Evolutionary conservation across 345 rosid genomes (phyloP), one percentile per base, ranked within the genome.

Genomic region (Citrus reticulata): DNA sequence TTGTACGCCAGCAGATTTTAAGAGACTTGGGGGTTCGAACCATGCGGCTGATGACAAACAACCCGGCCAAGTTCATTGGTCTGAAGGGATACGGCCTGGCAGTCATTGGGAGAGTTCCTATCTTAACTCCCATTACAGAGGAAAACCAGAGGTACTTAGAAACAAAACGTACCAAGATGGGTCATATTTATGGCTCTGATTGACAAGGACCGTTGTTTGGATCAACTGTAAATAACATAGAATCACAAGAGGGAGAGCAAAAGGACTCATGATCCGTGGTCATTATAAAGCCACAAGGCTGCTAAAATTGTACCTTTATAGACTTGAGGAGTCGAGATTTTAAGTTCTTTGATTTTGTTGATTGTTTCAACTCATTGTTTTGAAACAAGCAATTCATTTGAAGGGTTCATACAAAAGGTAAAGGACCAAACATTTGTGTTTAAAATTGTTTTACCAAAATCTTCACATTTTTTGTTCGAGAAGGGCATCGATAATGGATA

Each of bases 21-120:
- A 76, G 95, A 68, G 98, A 95, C 78, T 72, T 95, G 9, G 95
- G 97, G 63, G 91, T 93, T 46, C 83, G 86, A 77, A 92, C 98
- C 1, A 92, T 95, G 98, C 81, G 93, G 20, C 88, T 93, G 76
- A 93, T 95, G 97, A 95, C 98, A 1, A 95, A 93, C 86, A 95
- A 95, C 58, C 98, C 98, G 0, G 93, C 98, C 27, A 95, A 95
- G 87, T 95, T 93, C 88, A 84, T 85, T 0, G 98, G 98, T 4
- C 83, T 93, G 84, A 94, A 88, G 76, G 97, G 97, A 42, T 91
- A 91, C 9, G 97, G 97, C 35, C 83, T 93, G 68, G 95, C 98
- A 4, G 97, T 91, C n/a, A 82, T 92, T 5, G 94, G 94, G 13
- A 79, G 98, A 77, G 94, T 93, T 64, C 95, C 98, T 6, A 86